Base-by-base conservation (phyloP, 2,329 filamentous ascomycete genomes). In the Aspergillus sp. region DNA sequence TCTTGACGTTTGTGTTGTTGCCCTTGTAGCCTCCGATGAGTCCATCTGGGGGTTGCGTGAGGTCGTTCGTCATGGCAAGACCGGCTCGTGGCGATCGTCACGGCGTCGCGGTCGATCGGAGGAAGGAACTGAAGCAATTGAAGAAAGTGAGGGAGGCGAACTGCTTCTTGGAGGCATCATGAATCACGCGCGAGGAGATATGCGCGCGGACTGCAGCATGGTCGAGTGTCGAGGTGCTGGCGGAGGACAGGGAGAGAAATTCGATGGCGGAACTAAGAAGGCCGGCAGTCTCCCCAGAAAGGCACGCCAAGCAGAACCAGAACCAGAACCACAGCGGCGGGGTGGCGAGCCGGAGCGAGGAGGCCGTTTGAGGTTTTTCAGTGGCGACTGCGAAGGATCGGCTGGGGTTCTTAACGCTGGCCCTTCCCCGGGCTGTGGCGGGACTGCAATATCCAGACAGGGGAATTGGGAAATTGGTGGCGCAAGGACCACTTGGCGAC, bases 1-100 rank as follows among this genome's bases (percentile, higher is more conserved):
- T 68, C 56, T 66, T 66, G 45, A 71, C 60, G 20, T 63, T 57
- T 4, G 64, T 12, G 40, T 56, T 65, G 22, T 60, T 33, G 19
- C 65, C 69, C 34, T 64, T 62, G 46, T 69, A 70, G 15, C 70
- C 68, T 24, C 61, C 64, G 41, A 70, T 60, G 42, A 71, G 64
- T 41, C 69, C 70, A 54, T 70, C 66, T 12, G 70, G 70, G 11
- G 64, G 51, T 20, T 62, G 48, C 1, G 61, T 64, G 9, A 73
- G 60, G 17, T 56, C 42, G 44, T 33, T 44, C 17, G 48, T 27
- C 61, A 64, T 64, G 42, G 22, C 42, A 47, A 15, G 49, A 20
- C 17, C 15, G 17, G 30, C n/a, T 37, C 34, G 34, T 37, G 12
- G 34, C 34, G 34, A 4, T 15, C 34, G 27, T 30, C 27, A 30